A percentile compares a stretch with the other conserved stretches of the same genome.
Evolutionary conservation across 2,329 filamentous ascomycete species (phyloP).

Genomic region (Cercospora nicotianae): DNA sequence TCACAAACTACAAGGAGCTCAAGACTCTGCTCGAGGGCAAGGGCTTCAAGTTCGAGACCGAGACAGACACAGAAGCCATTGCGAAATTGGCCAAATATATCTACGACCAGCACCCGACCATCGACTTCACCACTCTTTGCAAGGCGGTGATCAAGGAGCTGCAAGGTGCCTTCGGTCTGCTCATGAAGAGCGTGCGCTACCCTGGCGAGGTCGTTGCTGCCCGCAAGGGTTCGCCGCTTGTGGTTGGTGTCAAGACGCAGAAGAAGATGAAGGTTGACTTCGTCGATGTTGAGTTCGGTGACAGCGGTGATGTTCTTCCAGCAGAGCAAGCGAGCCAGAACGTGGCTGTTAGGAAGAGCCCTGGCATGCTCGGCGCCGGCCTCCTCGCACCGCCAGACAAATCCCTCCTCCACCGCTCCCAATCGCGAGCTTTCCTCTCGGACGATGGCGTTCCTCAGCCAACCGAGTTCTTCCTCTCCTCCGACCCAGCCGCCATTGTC

Average conservation of each 20-base stretch:
- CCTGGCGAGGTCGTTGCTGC: conserved; percentile 97
- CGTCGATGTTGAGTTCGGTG: conserved; percentile 95
- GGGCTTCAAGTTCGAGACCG: conserved; percentile 98
- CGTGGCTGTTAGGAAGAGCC: conserved; percentile 85
- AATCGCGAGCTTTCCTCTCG: conserved; percentile 97
- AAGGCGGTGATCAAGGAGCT: conserved; percentile 99
- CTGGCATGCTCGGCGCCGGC: conserved; percentile 57
- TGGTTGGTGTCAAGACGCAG: conserved; percentile 93
- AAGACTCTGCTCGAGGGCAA: conserved; percentile 90
- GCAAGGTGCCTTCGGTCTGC: conserved; percentile 92
- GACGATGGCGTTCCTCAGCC: conserved; percentile 98
- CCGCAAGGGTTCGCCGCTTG: conserved; percentile 95
- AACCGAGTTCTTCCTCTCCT: conserved; percentile 98
- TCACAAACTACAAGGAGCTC: conserved; percentile 99
- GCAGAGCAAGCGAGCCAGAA: conserved; percentile 96
- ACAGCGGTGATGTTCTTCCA: conserved; percentile 78
- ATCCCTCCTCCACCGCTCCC: conserved; percentile 94
- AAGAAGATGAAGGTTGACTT: conserved; percentile 99
- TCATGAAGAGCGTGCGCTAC: conserved; percentile 98
- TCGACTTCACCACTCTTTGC: conserved; percentile 93
- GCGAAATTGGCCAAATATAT: conserved; percentile 98
- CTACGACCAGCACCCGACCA: conserved; percentile 87
- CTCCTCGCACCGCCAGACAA: conserved; percentile 92
- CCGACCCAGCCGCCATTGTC: conserved; percentile 95
- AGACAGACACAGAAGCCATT: conserved; percentile 99